Evolutionary conservation across 192 early-diverging fungal species (phyloP), one percentile per base, ranked within the genome.

Genomic region (Mortierella antarctica): DNA sequence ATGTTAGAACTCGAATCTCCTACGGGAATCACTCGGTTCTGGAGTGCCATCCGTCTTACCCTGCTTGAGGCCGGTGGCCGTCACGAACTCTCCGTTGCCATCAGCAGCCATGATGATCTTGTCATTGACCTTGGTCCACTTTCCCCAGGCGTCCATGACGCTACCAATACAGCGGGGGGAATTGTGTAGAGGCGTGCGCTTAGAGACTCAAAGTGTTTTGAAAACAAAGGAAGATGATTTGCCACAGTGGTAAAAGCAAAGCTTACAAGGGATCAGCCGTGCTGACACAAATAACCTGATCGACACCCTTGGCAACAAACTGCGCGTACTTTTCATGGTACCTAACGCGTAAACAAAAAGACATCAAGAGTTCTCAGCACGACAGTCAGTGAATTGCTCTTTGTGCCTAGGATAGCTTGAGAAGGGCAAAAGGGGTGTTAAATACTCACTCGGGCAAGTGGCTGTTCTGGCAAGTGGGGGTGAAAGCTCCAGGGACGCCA

Each of bases 21-120:
- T 31, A 3, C 1, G 31, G 31, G 3, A 31, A 31, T 31, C 31
- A n/a, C n/a, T n/a, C n/a, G n/a, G 31, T 2, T 1, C 31, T 31
- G 31, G 3, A 31, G 31, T 72, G 17, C 8, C 31, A 3, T 31
- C 31, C 31, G 31, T 63, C 31, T 31, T 72, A 80, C 77, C 77
- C 53, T 87, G 85, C 23, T 56, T 74, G 44, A 95, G 84, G 40
- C 94, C 94, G 10, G 94, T 85, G 23, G 89, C 89, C 23, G 74
- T 79, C 20, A 87, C 85, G 49, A 93, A 92, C 18, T 87, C 87
- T 63, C 86, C 91, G 77, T 90, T 92, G 47, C 90, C 93, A 71
- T 95, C 94, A 48, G 92, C 90, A 65, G 91, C 89, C 91, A 95
- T 92, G 65, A 88, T 80, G 41, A 91, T 80, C 74, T 91, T 88